phyloP scores from a whole-genome alignment of 495 filamentous ascomycete species.

The Xylaria nigripes region DNA sequence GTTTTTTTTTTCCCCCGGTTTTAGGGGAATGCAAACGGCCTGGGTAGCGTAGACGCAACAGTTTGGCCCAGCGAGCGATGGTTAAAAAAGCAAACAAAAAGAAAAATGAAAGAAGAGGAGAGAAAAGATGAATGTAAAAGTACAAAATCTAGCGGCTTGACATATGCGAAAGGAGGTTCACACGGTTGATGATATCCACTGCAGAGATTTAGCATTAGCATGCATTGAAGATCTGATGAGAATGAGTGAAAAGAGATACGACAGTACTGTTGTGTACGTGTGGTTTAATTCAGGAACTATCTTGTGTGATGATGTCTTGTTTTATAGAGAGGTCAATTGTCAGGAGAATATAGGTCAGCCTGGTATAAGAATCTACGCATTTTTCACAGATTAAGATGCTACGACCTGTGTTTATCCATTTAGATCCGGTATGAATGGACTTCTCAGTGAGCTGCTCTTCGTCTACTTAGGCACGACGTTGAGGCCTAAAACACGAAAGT shows the following conservation, averaged over 20 bases:
- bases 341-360: not conserved
- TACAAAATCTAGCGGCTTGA: not conserved
- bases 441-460: too few relatives aligned
- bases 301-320: not conserved
- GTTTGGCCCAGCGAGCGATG: too few relatives aligned
- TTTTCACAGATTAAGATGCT: too few relatives aligned
- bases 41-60: too few relatives aligned
- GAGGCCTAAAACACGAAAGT: too few relatives aligned
- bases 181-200: constrained; percentile 1
- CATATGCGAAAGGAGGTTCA: not conserved
- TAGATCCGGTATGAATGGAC: too few relatives aligned
- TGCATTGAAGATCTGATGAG: constrained; percentile 1
- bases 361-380: not conserved
- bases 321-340: too few relatives aligned
- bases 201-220: not conserved
- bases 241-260: not conserved
- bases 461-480: too few relatives aligned
- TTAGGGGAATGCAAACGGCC: too few relatives aligned
- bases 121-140: not conserved
- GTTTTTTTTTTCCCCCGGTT: too few relatives aligned
- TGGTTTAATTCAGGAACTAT: not conserved
- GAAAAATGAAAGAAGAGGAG: not conserved
- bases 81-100: too few relatives aligned
- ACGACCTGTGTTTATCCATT: too few relatives aligned
- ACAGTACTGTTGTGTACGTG: not conserved